Conservation (phyloP, 75 land plant species). For the Pseudotsuga menziesii region DNA sequence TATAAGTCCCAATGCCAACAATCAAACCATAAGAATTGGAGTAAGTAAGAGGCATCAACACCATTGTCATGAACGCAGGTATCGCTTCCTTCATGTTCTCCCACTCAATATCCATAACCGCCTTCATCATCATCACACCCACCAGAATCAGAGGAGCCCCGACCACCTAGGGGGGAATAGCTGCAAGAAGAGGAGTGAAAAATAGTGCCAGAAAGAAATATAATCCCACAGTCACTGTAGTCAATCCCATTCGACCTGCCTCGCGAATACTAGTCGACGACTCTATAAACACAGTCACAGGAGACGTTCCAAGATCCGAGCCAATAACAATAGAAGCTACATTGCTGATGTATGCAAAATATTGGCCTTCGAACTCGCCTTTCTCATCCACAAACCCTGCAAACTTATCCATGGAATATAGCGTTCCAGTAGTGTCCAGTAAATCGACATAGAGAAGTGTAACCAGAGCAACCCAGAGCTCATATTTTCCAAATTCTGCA, state of each 20-base stretch:
- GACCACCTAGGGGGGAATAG: slow-evolving; percentile 88
- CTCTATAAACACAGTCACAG: too few species aligned
- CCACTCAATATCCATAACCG: slow-evolving; percentile 43
- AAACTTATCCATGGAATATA: slow-evolving; percentile 30
- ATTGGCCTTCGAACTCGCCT: slow-evolving; percentile 27
- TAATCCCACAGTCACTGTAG: slow-evolving; percentile 58
- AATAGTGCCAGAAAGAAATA: slow-evolving; percentile 65
- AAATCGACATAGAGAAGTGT: slow-evolving; percentile 54
- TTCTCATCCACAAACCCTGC: slow-evolving; percentile 13
- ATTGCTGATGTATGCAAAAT: slow-evolving; percentile 29
- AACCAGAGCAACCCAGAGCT: slow-evolving; percentile 62
- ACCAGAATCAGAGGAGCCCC: slow-evolving; percentile 83
- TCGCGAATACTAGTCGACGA: slow-evolving; percentile 82
- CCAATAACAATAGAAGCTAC: slow-evolving; percentile 17
- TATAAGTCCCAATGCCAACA: slow-evolving; percentile 35
- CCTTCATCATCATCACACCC: slow-evolving; percentile 49
- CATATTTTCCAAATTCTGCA: slow-evolving; percentile 28
- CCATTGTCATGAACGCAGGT: slow-evolving; percentile 51
- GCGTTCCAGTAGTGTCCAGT: slow-evolving; percentile 26
- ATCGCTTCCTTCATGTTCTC: slow-evolving; percentile 24
- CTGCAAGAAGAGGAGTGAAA: slow-evolving; percentile 70
- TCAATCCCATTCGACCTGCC: slow-evolving; percentile 84
- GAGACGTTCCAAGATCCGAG: slow-evolving; percentile 22
- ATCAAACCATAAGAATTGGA: slow-evolving; percentile 49
- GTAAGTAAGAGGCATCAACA: slow-evolving; percentile 51